These are phyloP conservation scores for Xerocomus nothofagi DNA, from an alignment of 1,284 basidiomycete genomes.

Conservation along the genomic window DNA sequence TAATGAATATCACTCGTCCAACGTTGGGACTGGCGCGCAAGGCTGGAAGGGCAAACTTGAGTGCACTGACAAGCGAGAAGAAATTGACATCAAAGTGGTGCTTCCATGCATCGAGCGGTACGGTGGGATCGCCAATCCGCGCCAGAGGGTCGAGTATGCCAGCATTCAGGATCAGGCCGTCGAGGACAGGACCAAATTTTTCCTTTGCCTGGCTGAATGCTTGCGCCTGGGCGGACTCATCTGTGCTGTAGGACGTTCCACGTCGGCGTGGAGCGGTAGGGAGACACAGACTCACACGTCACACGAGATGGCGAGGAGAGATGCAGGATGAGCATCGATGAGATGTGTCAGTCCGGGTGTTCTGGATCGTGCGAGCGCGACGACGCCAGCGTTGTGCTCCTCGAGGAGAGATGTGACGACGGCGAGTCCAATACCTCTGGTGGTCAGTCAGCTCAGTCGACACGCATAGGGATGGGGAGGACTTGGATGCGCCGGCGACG, in stretches of 20 bases:
- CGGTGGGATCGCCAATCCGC: conserved; percentile 39
- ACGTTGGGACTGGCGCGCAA: conserved; percentile 60
- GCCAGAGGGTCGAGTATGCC: conserved; percentile 60
- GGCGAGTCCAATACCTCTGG: conserved; percentile 82
- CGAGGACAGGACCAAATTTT: conserved; percentile 57
- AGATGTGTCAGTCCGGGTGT: conserved; percentile 64
- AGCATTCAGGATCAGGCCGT: conserved; percentile 80
- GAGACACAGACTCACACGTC: conserved; percentile 60
- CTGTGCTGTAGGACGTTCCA: conserved; percentile 43
- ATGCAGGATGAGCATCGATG: conserved; percentile 39
- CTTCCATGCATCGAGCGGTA: conserved; percentile 54
- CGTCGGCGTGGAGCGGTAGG: neutral
- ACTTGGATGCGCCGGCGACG: conserved; percentile 80
- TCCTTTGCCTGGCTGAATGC: conserved; percentile 50
- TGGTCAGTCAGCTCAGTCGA: conserved; percentile 10
- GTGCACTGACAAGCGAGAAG: conserved; percentile 72
- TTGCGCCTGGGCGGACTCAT: conserved; percentile 53
- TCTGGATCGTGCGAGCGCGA: conserved; percentile 72
- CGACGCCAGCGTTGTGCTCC: conserved; percentile 63
- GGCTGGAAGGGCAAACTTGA: conserved; percentile 65
- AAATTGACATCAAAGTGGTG: conserved; percentile 79
- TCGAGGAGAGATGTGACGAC: conserved; percentile 62
- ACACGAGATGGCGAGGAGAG: conserved; percentile 62
- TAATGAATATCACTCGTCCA: conserved; percentile 76
- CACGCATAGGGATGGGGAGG: conserved; percentile 1